Base-by-base conservation (phyloP, 306 rosid species). In the Glycine latifolia region DNA sequence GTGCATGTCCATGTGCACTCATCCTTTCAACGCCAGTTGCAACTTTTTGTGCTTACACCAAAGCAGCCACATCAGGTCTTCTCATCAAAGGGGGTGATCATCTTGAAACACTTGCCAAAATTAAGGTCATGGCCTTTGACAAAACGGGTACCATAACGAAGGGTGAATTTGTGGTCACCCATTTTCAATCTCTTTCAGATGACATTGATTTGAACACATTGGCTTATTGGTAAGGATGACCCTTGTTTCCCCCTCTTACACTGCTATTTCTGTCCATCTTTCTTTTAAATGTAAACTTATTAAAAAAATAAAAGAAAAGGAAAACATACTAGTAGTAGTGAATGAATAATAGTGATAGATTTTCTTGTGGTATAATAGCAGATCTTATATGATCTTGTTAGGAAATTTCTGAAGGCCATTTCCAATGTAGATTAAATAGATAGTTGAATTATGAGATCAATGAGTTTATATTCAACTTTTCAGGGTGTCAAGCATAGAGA, bases 1-100 rank as follows among this genome's bases (percentile, higher is more conserved):
- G 98, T 73, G 99, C 97, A 2, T 96, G 98, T 13, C 99, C 99
- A 2, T 96, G 99, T 69, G 90, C 97, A 53, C 97, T 96, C 67
- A 72, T 96, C 59, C 98, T 96, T 67, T 96, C 99, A 15, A 92
- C 99, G 0, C 99, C 99, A 10, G 94, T 93, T 68, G 99, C 97
- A 37, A 93, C 99, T 10, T 96, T 93, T 75, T 96, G 98, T 85
- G 94, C 99, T n/a, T 94, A 89, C 75, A 87, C 98, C 2, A 91
- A 84, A 85, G 99, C 99, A 37, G 99, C 98, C 17, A 88, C 90
- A 2, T 88, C 94, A 1, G 98, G 99, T 58, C 91, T 96, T 67
- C 88, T 96, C 56, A 92, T 96, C 90, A 96, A 96, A 90, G 98
- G 99, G 47, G 99, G 99, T 47, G 90, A 93, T 43, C 76, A 72